Conservation (phyloP, 345 rosid genomes). For the Tarenaya hassleriana region DNA sequence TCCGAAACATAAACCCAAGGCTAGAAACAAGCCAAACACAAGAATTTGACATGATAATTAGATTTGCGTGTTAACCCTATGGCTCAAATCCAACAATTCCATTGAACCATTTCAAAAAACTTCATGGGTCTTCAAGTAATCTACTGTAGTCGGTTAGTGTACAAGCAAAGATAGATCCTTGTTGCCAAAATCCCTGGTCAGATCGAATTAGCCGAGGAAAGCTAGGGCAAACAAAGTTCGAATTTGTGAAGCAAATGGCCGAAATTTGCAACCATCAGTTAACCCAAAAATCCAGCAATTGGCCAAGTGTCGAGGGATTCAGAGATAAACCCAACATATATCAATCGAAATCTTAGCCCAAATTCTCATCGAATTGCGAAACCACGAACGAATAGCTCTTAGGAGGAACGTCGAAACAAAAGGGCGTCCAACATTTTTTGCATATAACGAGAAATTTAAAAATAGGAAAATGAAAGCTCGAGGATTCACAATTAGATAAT, state of each 20-base stretch:
- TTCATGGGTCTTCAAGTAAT: neutral
- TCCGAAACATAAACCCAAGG: no score
- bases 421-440: no score
- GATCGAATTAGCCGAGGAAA: neutral
- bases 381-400: neutral
- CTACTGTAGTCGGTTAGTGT: neutral
- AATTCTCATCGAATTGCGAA: neutral
- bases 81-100: neutral
- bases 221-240: neutral
- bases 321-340: neutral
- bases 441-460: neutral
- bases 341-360: neutral
- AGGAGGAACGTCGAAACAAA: neutral
- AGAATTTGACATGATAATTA: neutral
- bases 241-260: neutral
- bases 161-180: neutral
- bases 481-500: no score
- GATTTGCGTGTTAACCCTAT: neutral
- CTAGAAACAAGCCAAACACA: no score
- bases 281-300: neutral
- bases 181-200: neutral
- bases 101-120: conserved; percentile 8
- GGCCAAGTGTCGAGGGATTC: neutral
- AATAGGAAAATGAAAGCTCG: no score
- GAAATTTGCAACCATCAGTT: neutral